Percentiles rank a stretch among this genome's conserved stretches.
Evolutionary conservation across 495 filamentous ascomycete genomes (phyloP).

Genomic region (Xylaria palmicola): DNA sequence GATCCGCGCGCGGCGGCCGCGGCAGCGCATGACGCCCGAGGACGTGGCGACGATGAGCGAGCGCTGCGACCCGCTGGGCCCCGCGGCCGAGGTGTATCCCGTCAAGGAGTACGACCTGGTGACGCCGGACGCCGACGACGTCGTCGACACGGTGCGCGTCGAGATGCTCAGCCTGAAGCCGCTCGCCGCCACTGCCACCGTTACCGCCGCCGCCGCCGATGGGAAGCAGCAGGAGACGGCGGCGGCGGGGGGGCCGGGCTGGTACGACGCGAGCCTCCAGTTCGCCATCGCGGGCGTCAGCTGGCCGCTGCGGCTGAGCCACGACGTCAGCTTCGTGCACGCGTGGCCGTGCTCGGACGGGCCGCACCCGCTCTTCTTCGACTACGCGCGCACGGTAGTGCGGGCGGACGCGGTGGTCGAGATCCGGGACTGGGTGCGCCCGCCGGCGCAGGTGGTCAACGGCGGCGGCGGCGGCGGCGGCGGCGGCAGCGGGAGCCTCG

Average conservation of each 20-base stretch:
- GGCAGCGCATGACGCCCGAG: constrained; percentile 39
- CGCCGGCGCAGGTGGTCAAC: constrained; percentile 18
- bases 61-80: constrained; percentile 65
- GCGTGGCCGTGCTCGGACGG: constrained; percentile 68
- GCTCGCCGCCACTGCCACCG: constrained; percentile 8
- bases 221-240: too few relatives aligned
- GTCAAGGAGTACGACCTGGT: constrained; percentile 61
- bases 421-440: constrained; percentile 59
- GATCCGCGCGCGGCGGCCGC: constrained; percentile 53
- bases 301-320: constrained; percentile 61
- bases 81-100: constrained; percentile 54
- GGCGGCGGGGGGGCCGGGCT: constrained; percentile 35
- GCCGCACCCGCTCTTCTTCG: constrained; percentile 67
- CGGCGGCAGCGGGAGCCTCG: constrained; percentile 21
- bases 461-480: constrained; percentile 19
- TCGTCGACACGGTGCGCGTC: constrained; percentile 62
- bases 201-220: too few relatives aligned
- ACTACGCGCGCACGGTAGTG: constrained; percentile 57
- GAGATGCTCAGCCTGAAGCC: constrained; percentile 58
- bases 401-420: constrained; percentile 59
- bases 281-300: constrained; percentile 66
- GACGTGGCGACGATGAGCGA: constrained; percentile 59
- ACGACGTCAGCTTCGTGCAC: constrained; percentile 64
- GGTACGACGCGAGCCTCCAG: constrained; percentile 62
- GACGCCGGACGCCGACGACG: constrained; percentile 48